Conservation (phyloP, 192 early-diverging fungal genomes). For the Coemansia asiatica region DNA sequence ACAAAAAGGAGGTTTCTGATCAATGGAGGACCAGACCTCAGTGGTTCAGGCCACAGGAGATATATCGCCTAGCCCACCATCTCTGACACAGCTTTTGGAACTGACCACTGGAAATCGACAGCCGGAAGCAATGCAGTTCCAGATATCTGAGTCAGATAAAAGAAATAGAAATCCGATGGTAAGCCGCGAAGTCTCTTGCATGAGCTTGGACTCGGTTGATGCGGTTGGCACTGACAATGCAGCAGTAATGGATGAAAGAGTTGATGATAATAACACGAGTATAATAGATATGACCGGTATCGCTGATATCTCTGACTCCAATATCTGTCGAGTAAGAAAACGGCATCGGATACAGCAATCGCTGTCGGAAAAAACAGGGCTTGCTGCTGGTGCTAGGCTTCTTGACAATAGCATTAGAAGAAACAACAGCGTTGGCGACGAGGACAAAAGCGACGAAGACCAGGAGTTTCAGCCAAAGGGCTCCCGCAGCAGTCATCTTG, state of each 20-base stretch:
- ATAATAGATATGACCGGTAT: no score
- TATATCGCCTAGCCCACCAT: conserved; percentile 14
- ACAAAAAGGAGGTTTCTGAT: conserved; percentile 3
- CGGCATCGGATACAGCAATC: no score
- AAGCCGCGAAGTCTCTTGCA: background rate
- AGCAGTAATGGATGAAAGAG: no score
- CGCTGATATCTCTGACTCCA: no score
- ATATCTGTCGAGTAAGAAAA: no score
- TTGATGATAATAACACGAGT: no score
- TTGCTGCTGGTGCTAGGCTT: no score
- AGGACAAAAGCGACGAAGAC: conserved; percentile 1
- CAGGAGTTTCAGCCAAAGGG: conserved; percentile 2
- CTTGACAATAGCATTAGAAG: no score
- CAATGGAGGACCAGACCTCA: background rate
- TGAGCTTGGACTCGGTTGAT: background rate
- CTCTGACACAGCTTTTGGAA: conserved; percentile 17
- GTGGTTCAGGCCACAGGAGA: background rate
- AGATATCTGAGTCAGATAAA: background rate
- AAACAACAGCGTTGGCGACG: conserved; percentile 2
- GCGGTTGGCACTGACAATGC: background rate
- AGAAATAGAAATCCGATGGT: background rate
- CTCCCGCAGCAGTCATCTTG: background rate
- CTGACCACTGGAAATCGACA: background rate
- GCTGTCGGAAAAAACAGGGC: no score
- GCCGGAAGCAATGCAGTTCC: background rate